Evolutionary conservation across 305 asterid genomes (phyloP), one percentile per base, ranked within the genome.

Genomic region (Fraxinus velutina): DNA sequence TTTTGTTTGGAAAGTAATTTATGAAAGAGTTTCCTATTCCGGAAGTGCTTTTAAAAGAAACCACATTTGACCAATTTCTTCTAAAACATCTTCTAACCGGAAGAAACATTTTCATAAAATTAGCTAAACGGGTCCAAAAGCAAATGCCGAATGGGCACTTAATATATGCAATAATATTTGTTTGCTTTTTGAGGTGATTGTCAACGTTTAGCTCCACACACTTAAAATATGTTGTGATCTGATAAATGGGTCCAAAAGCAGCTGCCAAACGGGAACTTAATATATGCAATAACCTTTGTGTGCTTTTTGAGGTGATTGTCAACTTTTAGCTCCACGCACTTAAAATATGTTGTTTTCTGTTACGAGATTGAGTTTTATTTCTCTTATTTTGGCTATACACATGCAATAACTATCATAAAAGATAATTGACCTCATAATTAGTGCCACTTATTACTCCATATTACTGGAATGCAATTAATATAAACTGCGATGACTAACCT

Each of bases 191-290:
- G 30, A 55, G 60, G 80, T 8, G n/a, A 64, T 44, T 76, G 85
- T 33, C 29, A 55, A 55, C 9, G 39, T 71, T 37, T 8, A 29
- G 24, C 8, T 27, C 7, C 5, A 57, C n/a, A 21, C 79, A 55
- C 82, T 76, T 47, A 64, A 24, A 64, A 50, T 62, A 72, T 62
- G 34, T 50, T 7, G 36, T 55, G 71, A 80, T 76, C 77, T 39
- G 39, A 32, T 32, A 32, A 32, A 32, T 4, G 5, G 34, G 34
- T 32, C 34, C 34, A 32, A 32, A 32, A 32, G 34, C 34, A 32
- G 34, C 34, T 32, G 44, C 10, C 44, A 37, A 37, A 37, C 8
- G 9, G 9, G 44, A 10, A 37, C 9, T 37, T 37, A 6, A 44
- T 42, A 15, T 33, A 64, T 68, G 24, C 12, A 47, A 64, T 29